Conservation (phyloP, 225 moss, liverwort and hornwort species). For the Physcomitrellopsis africana region DNA sequence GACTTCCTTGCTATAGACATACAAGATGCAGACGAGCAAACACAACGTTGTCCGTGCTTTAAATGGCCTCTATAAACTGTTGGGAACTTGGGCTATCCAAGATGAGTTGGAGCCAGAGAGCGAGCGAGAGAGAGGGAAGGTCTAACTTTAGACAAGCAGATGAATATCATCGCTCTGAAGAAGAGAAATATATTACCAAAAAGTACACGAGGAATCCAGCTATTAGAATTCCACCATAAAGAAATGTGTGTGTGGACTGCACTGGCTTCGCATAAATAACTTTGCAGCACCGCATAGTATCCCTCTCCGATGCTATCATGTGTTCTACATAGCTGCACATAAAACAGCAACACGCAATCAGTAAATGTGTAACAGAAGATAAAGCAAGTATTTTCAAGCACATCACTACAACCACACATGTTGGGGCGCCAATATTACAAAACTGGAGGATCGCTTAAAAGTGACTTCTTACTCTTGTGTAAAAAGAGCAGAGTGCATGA, state of each 20-base stretch:
- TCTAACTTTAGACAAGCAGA: neutral
- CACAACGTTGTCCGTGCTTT: too few relatives aligned
- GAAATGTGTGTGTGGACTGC: slow-evolving; percentile 56
- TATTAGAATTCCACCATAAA: slow-evolving; percentile 74
- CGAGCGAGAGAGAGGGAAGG: neutral
- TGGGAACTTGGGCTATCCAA: too few relatives aligned
- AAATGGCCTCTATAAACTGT: too few relatives aligned
- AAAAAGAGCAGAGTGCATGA: slow-evolving; percentile 71
- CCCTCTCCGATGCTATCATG: slow-evolving; percentile 63
- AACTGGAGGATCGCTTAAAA: neutral
- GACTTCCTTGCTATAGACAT: too few relatives aligned
- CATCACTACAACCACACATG: neutral
- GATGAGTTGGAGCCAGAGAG: neutral
- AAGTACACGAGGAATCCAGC: slow-evolving; percentile 85
- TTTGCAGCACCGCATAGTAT: slow-evolving; percentile 77
- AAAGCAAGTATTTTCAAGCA: neutral
- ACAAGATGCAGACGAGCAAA: too few relatives aligned
- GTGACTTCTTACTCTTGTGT: slow-evolving; percentile 57
- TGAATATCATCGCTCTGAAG: slow-evolving; percentile 54
- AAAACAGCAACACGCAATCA: slow-evolving; percentile 21
- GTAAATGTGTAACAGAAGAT: neutral
- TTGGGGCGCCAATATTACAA: neutral
- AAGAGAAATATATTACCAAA: slow-evolving; percentile 69
- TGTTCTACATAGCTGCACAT: slow-evolving; percentile 75
- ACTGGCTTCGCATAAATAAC: slow-evolving; percentile 63